Percentiles rank a stretch among this genome's conserved stretches.
Conservation (phyloP, 2,329 filamentous ascomycete species). For the Xylaria sp. region DNA sequence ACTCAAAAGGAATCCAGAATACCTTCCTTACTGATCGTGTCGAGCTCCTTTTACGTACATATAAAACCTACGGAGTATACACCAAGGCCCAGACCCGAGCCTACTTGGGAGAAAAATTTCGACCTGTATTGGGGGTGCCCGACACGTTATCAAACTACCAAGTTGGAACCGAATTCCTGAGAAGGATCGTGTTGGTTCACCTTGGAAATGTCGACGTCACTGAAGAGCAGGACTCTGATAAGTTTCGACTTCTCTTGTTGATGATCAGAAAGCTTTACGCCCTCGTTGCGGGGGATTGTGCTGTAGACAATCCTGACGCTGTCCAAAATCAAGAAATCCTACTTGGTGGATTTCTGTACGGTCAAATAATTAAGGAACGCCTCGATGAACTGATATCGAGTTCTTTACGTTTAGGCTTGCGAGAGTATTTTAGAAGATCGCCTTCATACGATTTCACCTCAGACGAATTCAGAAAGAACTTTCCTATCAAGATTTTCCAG, state of each 20-base stretch:
- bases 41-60: constrained; percentile 89
- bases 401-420: constrained; percentile 62
- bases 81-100: constrained; percentile 83
- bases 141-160: constrained; percentile 88
- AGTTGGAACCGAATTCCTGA: constrained; percentile 89
- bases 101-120: constrained; percentile 91
- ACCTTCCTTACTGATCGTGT: constrained; percentile 96
- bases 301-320: constrained; percentile 95
- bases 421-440: constrained; percentile 67
- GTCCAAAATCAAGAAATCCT: constrained; percentile 96
- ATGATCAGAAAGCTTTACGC: constrained; percentile 97
- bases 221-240: constrained; percentile 85
- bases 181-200: constrained; percentile 91
- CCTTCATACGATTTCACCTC: constrained; percentile 80
- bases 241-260: constrained; percentile 92
- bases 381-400: constrained; percentile 85
- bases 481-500: constrained; percentile 79
- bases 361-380: constrained; percentile 94
- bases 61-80: constrained; percentile 89
- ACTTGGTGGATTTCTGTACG: constrained; percentile 91
- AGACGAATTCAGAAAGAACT: constrained; percentile 81
- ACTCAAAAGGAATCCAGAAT: constrained; percentile 82
- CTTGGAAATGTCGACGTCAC: constrained; percentile 87
- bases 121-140: constrained; percentile 84
- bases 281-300: constrained; percentile 90